Conservation (phyloP, 495 filamentous ascomycete species). For the Wilcoxina mikolae region DNA sequence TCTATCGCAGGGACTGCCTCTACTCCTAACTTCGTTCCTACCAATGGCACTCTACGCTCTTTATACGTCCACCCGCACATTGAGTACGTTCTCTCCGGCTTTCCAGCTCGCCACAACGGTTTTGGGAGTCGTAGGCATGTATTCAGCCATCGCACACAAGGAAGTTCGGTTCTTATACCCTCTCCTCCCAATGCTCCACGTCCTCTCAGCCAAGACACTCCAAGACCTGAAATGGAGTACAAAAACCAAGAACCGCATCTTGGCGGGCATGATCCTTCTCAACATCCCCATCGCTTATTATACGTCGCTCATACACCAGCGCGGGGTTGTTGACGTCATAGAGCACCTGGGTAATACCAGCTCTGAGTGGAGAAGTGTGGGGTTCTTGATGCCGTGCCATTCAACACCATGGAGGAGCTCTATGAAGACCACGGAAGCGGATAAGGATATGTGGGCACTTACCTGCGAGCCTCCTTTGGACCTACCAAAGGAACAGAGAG, state of each 20-base stretch:
- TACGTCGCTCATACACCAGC: slow-evolving; percentile 60
- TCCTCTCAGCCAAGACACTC: slow-evolving; percentile 48
- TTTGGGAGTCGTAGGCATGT: slow-evolving; percentile 42
- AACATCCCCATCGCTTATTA: slow-evolving; percentile 64
- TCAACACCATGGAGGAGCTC: slow-evolving; percentile 92
- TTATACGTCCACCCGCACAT: slow-evolving; percentile 32
- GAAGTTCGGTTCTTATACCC: slow-evolving; percentile 97
- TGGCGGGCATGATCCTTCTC: slow-evolving; percentile 37
- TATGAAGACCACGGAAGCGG: slow-evolving; percentile 36
- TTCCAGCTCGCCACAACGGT: slow-evolving; percentile 48
- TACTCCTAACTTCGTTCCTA: slow-evolving; percentile 69
- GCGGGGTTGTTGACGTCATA: slow-evolving; percentile 57
- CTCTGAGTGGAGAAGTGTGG: slow-evolving; percentile 43
- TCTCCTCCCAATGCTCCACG: slow-evolving; percentile 68
- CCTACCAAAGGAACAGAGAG: slow-evolving; percentile 40
- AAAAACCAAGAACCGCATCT: slow-evolving; percentile 10
- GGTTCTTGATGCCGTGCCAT: slow-evolving; percentile 96
- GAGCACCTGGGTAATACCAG: slow-evolving; percentile 46
- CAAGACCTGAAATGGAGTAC: slow-evolving; percentile 15
- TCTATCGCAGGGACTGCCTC: slow-evolving; percentile 70
- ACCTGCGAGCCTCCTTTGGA: slow-evolving; percentile 76
- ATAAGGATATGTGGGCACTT: slow-evolving; percentile 70
- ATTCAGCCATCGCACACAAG: slow-evolving; percentile 83
- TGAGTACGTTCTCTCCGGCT: slow-evolving; percentile 7
- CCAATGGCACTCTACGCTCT: slow-evolving; percentile 59